Percentiles rank a stretch among this genome's conserved stretches.
phyloP scores from a whole-genome alignment of 768 basidiomycete species.

The Termitomyces sp. region DNA sequence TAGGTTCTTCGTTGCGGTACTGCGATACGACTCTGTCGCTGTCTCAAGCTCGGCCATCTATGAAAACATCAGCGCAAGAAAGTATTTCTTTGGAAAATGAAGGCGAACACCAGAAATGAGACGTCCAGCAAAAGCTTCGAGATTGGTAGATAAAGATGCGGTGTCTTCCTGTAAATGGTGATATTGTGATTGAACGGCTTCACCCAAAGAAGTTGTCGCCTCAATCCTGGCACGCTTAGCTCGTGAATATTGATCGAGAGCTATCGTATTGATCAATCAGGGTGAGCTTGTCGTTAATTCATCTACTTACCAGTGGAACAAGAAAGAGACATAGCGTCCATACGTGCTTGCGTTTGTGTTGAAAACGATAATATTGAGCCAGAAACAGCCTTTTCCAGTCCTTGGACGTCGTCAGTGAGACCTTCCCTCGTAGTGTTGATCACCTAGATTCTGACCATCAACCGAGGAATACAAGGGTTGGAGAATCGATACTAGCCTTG shows the following conservation, averaged over 20 bases:
- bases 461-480: background rate
- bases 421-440: constrained; percentile 30
- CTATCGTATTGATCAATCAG: constrained; percentile 22
- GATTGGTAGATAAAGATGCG: constrained; percentile 42
- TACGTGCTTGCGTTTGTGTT: constrained; percentile 43
- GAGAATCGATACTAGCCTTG: constrained; percentile 37
- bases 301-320: constrained; percentile 36
- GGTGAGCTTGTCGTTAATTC: background rate
- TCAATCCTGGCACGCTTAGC: constrained; percentile 69
- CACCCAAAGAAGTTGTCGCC: constrained; percentile 41
- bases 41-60: constrained; percentile 38
- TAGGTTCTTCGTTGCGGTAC: constrained; percentile 36
- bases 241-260: constrained; percentile 53
- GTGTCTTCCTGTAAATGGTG: constrained; percentile 44
- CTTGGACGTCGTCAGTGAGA: constrained; percentile 35
- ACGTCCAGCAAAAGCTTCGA: constrained; percentile 17
- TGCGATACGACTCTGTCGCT: constrained; percentile 38
- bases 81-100: background rate
- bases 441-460: constrained; percentile 26
- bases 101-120: constrained; percentile 48
- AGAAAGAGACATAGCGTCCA: constrained; percentile 35
- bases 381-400: constrained; percentile 38
- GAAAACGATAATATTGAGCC: constrained; percentile 47
- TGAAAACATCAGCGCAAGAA: constrained; percentile 1
- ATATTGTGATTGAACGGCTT: constrained; percentile 47